Evolutionary conservation across 805 yeast genomes (phyloP).

Genomic region (Candida golubevii): DNA sequence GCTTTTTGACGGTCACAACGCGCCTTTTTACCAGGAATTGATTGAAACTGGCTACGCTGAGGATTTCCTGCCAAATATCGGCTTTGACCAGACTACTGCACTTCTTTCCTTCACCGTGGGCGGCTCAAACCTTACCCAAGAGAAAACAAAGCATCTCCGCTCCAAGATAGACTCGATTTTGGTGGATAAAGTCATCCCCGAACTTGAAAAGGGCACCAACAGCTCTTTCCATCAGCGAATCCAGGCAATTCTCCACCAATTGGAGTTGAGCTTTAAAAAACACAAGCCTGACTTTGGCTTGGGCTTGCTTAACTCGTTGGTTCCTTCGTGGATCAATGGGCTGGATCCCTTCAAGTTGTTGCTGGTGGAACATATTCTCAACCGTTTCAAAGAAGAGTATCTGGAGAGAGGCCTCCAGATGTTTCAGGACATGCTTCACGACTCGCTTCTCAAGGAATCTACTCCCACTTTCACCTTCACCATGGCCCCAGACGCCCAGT

Average conservation of each 20-base stretch:
- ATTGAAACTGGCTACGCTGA: slow-evolving; percentile 82
- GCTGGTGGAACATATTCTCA: slow-evolving; percentile 58
- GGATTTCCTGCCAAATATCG: slow-evolving; percentile 84
- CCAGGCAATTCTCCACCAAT: slow-evolving; percentile 84
- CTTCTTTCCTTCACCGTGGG: slow-evolving; percentile 80
- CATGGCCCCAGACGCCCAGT: slow-evolving; percentile 66
- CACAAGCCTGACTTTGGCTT: slow-evolving; percentile 90
- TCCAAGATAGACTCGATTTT: slow-evolving; percentile 46
- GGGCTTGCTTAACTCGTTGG: slow-evolving; percentile 62
- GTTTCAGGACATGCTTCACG: slow-evolving; percentile 56
- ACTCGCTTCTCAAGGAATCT: slow-evolving; percentile 42
- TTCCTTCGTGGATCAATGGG: slow-evolving; percentile 84
- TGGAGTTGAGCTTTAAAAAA: slow-evolving; percentile 78
- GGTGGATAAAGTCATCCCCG: slow-evolving; percentile 33
- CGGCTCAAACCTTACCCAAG: slow-evolving; percentile 62
- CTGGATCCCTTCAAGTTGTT: slow-evolving; percentile 70
- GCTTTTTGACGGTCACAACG: slow-evolving; percentile 85
- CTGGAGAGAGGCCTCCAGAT: slow-evolving; percentile 43
- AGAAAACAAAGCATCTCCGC: slow-evolving; percentile 46
- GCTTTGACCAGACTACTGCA: slow-evolving; percentile 78
- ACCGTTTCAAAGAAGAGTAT: slow-evolving; percentile 60
- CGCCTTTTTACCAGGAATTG: slow-evolving; percentile 81
- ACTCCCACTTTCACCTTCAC: slow-evolving; percentile 63
- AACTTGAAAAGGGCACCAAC: slow-evolving; percentile 20
- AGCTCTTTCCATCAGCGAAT: slow-evolving; percentile 41